Conservation (phyloP, 2,329 filamentous ascomycete species). For the Xylariales sp. region DNA sequence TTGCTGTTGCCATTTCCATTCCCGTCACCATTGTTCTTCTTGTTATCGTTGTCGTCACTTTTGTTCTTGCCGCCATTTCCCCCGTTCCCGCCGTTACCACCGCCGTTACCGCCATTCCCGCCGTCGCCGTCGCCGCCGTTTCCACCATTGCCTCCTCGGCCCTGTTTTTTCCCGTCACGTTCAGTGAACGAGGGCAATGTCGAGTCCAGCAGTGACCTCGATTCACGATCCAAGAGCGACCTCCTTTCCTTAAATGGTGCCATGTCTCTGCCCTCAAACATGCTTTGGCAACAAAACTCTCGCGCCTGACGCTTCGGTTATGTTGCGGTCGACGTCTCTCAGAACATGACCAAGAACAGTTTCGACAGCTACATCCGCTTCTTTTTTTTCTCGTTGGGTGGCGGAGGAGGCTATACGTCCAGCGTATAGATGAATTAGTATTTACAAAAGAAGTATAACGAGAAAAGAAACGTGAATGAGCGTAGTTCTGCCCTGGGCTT, state of each 20-base stretch:
- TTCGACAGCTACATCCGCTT: too few species aligned
- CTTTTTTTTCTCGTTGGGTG: too few species aligned
- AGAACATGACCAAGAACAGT: too few species aligned
- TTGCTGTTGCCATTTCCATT: slow-evolving; percentile 1
- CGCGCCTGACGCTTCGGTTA: slow-evolving; percentile 3
- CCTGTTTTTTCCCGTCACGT: background rate
- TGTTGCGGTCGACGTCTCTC: too few species aligned
- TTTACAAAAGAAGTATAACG: background rate
- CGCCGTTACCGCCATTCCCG: slow-evolving; percentile 1
- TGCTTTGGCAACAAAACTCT: slow-evolving; percentile 5
- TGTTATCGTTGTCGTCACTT: background rate
- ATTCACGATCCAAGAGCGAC: background rate
- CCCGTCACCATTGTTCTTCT: background rate
- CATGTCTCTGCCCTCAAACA: slow-evolving; percentile 5
- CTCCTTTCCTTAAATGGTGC: slow-evolving; percentile 4
- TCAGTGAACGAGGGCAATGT: background rate
- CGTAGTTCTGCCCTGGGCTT: slow-evolving; percentile 14
- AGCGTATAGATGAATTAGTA: slow-evolving; percentile 5
- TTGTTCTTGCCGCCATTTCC: background rate
- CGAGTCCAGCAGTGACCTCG: background rate
- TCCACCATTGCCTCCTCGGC: slow-evolving; percentile 6
- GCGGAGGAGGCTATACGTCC: too few species aligned
- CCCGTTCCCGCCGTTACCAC: background rate
- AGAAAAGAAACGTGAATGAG: slow-evolving; percentile 12
- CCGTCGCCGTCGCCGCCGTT: slow-evolving; percentile 5